These are phyloP conservation scores for Podila minutissima DNA, from an alignment of 192 early-diverging fungal genomes.

Conservation along the genomic window DNA sequence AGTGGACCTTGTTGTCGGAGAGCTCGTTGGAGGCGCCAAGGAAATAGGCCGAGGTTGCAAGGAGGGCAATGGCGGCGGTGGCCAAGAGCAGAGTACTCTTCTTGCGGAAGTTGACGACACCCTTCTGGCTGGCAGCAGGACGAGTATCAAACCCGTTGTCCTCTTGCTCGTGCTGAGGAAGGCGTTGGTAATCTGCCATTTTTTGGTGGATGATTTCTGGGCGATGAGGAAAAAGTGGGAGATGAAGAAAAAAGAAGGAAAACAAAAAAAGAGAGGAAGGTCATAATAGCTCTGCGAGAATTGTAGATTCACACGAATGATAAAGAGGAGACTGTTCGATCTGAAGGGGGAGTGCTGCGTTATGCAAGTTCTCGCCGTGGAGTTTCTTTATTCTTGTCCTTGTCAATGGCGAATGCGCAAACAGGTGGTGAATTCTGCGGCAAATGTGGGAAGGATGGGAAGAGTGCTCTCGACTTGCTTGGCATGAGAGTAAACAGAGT, in stretches of 20 bases:
- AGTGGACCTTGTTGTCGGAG: slow-evolving; percentile 4
- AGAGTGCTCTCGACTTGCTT: too few species aligned
- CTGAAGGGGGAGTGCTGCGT: background rate
- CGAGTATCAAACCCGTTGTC: background rate
- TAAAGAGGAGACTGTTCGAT: background rate
- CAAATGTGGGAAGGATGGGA: too few species aligned
- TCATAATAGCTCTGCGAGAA: background rate
- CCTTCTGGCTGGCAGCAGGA: background rate
- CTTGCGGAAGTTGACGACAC: background rate
- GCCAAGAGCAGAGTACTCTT: slow-evolving; percentile 15
- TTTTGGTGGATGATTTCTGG: background rate
- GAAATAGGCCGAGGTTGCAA: slow-evolving; percentile 11
- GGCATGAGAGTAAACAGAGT: too few species aligned
- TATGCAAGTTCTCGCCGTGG: too few species aligned
- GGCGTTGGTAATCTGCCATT: slow-evolving; percentile 24
- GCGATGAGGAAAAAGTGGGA: background rate
- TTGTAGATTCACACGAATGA: background rate
- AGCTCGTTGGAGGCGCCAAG: slow-evolving; percentile 18
- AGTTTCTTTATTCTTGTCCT: too few species aligned
- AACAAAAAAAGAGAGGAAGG: background rate
- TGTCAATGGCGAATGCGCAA: too few species aligned
- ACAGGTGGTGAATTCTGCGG: too few species aligned
- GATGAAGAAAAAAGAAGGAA: background rate
- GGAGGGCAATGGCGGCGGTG: slow-evolving; percentile 17
- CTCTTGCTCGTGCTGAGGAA: slow-evolving; percentile 19